Base-by-base conservation (phyloP, 2,329 filamentous ascomycete genomes). In the Ophiobolus disseminans region DNA sequence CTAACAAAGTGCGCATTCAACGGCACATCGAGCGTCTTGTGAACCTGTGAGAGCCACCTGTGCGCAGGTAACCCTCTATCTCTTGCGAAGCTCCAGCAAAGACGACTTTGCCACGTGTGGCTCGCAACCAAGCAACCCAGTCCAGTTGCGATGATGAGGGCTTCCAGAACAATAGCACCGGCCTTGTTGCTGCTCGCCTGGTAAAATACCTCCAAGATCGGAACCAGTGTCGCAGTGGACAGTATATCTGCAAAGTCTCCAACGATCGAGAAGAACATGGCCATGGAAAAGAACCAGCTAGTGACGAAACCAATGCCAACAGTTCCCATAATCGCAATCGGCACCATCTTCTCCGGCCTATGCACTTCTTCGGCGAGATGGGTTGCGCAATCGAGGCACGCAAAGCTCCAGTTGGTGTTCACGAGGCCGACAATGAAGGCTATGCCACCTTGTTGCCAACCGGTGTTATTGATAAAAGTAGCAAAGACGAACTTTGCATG, bases 1-100 rank as follows among this genome's bases (percentile, higher is more conserved):
- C 75, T 78, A 5, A 71, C 62, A 16, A 70, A 53, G 44, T 80
- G 76, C 20, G 78, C 78, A 25, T 73, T 63, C 1, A 81, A 48
- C 0, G 78, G 79, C 0, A 81, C 76, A 45, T 77, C 74, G 3
- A 77, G 62, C 11, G 45, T 65, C 2, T 62, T 60, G 45, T 78
- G 58, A 5, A 82, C 75, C 9, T 69, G 63, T 8, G 70, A 63
- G 9, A 81, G 65, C 50, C 73, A 74, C 14, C 53, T 37, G 16
- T 75, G 72, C n/a, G 71, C 74, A 0, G 80, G 79, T 1, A 82
- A 50, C 2, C 79, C 80, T 11, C 71, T 62, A 56, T 82, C 80
- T 4, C 80, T 72, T 8, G 80, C 79, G 57, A 82, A 82, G 14
- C 77, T 78, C 79, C 79, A 82, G 49, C 75, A 77, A 6, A 81